Evolutionary conservation across 2,329 filamentous ascomycete genomes (phyloP).

Genomic region (Scolecobasidium constrictum): DNA sequence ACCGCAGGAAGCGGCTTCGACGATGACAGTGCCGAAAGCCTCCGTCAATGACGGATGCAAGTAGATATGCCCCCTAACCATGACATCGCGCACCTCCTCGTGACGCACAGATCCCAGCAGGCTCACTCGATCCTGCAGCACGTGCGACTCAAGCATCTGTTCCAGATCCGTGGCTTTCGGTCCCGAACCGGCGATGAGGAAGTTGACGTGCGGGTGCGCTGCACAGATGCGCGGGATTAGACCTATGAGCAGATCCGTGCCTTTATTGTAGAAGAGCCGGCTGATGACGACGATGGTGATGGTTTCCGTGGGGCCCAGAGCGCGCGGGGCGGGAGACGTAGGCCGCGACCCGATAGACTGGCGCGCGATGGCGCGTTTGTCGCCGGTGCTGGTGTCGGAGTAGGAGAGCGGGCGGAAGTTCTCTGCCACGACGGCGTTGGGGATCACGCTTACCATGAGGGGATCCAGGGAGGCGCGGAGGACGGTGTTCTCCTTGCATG

Average conservation of each 20-base stretch:
- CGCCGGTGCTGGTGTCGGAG: constrained; percentile 9
- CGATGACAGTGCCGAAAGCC: constrained; percentile 94
- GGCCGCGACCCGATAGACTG: constrained; percentile 15
- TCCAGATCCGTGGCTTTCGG: constrained; percentile 96
- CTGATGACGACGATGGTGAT: constrained; percentile 97
- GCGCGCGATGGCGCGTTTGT: constrained; percentile 12
- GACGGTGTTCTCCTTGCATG: constrained; percentile 97
- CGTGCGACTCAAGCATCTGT: constrained; percentile 94
- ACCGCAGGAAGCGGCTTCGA: constrained; percentile 91
- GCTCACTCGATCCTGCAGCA: constrained; percentile 85
- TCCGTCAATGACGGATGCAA: constrained; percentile 91
- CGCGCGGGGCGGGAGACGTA: constrained; percentile 47
- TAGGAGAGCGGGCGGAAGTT: constrained; percentile 68
- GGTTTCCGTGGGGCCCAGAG: constrained; percentile 69
- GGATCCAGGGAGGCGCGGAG: constrained; percentile 89
- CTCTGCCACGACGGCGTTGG: constrained; percentile 92
- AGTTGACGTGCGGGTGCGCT: constrained; percentile 82
- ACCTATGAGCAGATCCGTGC: constrained; percentile 91
- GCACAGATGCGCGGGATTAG: constrained; percentile 88
- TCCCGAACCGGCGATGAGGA: constrained; percentile 91
- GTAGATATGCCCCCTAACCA: constrained; percentile 95
- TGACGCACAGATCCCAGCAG: constrained; percentile 87
- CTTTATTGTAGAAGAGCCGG: constrained; percentile 97
- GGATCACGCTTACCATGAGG: constrained; percentile 94
- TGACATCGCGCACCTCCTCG: constrained; percentile 93